Evolutionary conservation across 2,329 filamentous ascomycete genomes (phyloP), one percentile per base, ranked within the genome.

Genomic region (Hymenoscyphus infarciens): DNA sequence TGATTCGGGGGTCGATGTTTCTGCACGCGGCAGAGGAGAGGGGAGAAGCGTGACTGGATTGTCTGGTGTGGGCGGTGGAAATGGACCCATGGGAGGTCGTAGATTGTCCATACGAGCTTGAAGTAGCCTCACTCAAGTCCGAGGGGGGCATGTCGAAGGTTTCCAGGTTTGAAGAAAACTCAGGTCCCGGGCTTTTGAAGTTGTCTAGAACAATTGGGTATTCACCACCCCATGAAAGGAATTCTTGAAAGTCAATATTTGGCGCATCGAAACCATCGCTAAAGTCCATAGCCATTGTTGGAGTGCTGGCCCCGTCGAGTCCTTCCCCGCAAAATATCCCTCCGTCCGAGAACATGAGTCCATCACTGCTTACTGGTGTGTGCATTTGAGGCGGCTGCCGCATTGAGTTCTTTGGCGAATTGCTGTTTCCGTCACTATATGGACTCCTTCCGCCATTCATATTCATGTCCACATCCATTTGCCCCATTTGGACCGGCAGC

Each of bases 1-100:
- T 53, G 6, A 59, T 64, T 19, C 38, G 57, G 16, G 63, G 39
- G 3, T 61, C 57, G 38, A 39, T 60, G 58, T 56, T 31, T 63
- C 39, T 60, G 57, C 59, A 55, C 56, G 15, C 42, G 39, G 22
- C 80, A 77, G 33, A 74, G 75, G 11, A 80, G 77, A 6, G 66
- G 69, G 52, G 19, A 1, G 80, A 82, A 68, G 79, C 75, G 54
- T 80, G 80, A 72, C 80, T 82, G 4, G 79, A 81, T 25, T 75
- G 77, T 42, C 79, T 75, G 1, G 80, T 82, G 29, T 66, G 64
- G 31, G 66, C 29, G 2, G 58, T 61, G 8, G 68, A 68, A 2
- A 78, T 74, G 1, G 79, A 81, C 0, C 74, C 76, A 11, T 75
- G 70, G 0, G 79, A 80, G 16, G 16, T 39, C 13, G 76, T 73